These are phyloP conservation scores for Phialophora macrospora DNA, from an alignment of 2,329 filamentous ascomycete species.

Conservation along the genomic window DNA sequence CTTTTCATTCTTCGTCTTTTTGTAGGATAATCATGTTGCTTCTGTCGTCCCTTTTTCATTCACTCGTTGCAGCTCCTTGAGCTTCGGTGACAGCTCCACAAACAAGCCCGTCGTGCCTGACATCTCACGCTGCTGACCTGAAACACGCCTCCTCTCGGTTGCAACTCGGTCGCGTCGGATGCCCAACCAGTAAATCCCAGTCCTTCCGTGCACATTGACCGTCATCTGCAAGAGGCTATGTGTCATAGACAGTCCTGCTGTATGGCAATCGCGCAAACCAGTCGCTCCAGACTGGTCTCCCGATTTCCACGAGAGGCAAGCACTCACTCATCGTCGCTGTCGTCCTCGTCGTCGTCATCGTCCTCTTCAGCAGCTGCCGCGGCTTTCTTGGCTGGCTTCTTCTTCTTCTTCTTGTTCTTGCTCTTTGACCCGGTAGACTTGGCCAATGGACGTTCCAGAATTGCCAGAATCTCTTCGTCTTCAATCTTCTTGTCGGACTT, in stretches of 20 bases:
- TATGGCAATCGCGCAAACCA: neutral
- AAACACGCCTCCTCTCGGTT: slow-evolving; percentile 27
- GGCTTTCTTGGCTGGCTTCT: slow-evolving; percentile 62
- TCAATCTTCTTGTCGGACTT: slow-evolving; percentile 98
- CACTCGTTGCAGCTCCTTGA: neutral
- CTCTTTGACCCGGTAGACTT: slow-evolving; percentile 69
- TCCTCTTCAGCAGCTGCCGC: slow-evolving; percentile 45
- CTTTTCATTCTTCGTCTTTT: slow-evolving; percentile 7
- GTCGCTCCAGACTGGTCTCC: neutral
- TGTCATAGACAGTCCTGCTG: slow-evolving; percentile 3
- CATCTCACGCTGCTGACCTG: slow-evolving; percentile 15
- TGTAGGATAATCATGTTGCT: slow-evolving; percentile 4
- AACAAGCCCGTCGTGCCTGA: slow-evolving; percentile 14
- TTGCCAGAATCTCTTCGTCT: slow-evolving; percentile 93
- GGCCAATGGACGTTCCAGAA: slow-evolving; percentile 82
- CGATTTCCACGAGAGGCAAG: neutral
- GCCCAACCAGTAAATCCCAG: slow-evolving; percentile 17
- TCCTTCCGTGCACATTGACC: slow-evolving; percentile 10
- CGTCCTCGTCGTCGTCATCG: slow-evolving; percentile 49
- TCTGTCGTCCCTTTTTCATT: neutral
- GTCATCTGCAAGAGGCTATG: neutral
- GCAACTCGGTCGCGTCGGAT: slow-evolving; percentile 19
- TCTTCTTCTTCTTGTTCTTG: slow-evolving; percentile 93
- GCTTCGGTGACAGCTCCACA: slow-evolving; percentile 10
- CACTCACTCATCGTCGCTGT: slow-evolving; percentile 49